Base-by-base conservation (phyloP, 331 rosid species). In the Arachis monticola region DNA sequence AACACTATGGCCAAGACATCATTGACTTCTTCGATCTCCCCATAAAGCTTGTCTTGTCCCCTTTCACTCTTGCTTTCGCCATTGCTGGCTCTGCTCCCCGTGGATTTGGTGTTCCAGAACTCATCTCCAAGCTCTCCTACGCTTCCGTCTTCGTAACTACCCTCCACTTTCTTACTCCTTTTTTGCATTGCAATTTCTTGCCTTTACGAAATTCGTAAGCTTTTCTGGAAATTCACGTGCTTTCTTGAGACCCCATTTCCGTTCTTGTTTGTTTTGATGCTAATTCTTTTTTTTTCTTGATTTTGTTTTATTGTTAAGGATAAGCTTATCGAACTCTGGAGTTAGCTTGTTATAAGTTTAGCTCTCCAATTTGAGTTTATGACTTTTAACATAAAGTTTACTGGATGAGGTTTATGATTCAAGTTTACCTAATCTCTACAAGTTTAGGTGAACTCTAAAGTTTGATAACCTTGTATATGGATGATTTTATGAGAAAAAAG, bases 21-120 rank as follows among this genome's bases (percentile, higher is more conserved):
- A 66, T 79, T 50, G 99, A 88, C 78, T 72, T 94, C 52, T 59
- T 92, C 6, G 97, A 84, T 47, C 84, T 94, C 83, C 99, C 97
- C 4, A 44, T 92, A n/a, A 87, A 90, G 86, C 71, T 94, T 5
- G 88, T 94, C 22, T 75, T 92, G 63, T 79, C 97, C 71, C 99
- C 99, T 1, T 86, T 94, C 69, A 90, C 93, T 42, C 75, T 94
- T 8, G 91, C 96, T 63, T 75, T 87, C 67, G 91, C 92, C 90
- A 82, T 94, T 74, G 96, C 82, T 3, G 99, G 99, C 80, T 92
- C 97, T 48, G 96, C 99, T 53, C 88, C 87, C 32, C 99, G 99
- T 13, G 99, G 99, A 62, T 94, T 92, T 60, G 99, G 99, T 32
- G 91, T 94, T 11, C 97, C 99, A 6, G 92, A 94, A 77, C 84